Conservation (phyloP, 352 stramenopile genomes). For the Phytophthora megakarya region DNA sequence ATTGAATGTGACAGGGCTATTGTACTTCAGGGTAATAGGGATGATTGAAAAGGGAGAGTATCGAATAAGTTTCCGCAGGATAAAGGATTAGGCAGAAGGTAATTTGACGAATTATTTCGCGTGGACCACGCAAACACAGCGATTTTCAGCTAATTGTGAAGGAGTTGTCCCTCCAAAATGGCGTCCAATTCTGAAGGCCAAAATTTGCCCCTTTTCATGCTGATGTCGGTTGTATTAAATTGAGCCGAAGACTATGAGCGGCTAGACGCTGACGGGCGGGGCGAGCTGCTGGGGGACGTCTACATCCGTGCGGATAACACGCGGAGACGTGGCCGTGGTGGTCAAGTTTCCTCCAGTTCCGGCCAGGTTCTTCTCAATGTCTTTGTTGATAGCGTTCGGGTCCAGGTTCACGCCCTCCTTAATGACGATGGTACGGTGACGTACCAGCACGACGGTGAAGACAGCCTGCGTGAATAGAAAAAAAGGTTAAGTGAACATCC, state of each 20-base stretch:
- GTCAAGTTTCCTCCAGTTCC: slow-evolving; percentile 29
- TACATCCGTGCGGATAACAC: slow-evolving; percentile 68
- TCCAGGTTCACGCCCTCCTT: slow-evolving; percentile 65
- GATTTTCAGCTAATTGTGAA: too few relatives aligned
- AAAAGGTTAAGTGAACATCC: background rate
- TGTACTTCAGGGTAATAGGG: background rate
- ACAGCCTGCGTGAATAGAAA: slow-evolving; percentile 38
- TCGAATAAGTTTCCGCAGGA: too few relatives aligned
- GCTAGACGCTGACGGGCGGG: slow-evolving; percentile 72
- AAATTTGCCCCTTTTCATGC: background rate
- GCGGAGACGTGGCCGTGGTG: slow-evolving; percentile 53
- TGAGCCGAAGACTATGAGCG: background rate
- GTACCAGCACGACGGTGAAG: slow-evolving; percentile 73
- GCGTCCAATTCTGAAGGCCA: too few relatives aligned
- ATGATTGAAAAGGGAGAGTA: too few relatives aligned
- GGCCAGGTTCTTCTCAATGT: slow-evolving; percentile 59
- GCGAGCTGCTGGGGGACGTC: slow-evolving; percentile 62
- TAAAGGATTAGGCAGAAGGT: too few relatives aligned
- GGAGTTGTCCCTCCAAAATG: too few relatives aligned
- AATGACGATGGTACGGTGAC: slow-evolving; percentile 84
- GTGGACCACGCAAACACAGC: slow-evolving; percentile 4
- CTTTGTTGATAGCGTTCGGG: slow-evolving; percentile 35
- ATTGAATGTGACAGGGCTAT: slow-evolving; percentile 1
- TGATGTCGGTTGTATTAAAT: background rate
- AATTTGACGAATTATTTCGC: background rate